Conservation (phyloP, 2,329 filamentous ascomycete species). For the Ascochyta pisi region DNA sequence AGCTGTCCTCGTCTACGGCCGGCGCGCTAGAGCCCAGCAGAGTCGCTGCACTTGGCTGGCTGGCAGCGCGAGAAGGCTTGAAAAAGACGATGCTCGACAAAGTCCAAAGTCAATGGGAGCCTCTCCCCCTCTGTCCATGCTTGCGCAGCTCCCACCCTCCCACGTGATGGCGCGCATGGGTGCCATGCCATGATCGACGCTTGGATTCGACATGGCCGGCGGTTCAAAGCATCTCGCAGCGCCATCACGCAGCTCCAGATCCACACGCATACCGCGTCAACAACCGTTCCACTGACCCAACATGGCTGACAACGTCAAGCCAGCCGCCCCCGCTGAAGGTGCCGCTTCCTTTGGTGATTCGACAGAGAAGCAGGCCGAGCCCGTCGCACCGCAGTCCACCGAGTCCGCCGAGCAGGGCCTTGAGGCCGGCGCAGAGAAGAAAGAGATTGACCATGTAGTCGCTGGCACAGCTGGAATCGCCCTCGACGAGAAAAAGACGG, state of each 20-base stretch:
- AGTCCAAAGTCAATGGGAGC: background rate
- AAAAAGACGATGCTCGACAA: background rate
- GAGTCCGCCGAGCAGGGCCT: constrained; percentile 22
- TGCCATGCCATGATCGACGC: constrained; percentile 4
- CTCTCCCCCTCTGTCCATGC: no score
- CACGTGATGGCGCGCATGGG: constrained; percentile 15
- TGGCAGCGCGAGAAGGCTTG: background rate
- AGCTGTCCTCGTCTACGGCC: background rate
- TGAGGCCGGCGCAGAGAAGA: constrained; percentile 21
- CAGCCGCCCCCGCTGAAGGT: constrained; percentile 21
- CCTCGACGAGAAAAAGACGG: constrained; percentile 23
- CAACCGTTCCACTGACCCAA: background rate
- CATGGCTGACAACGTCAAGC: constrained; percentile 17
- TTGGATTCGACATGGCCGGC: background rate
- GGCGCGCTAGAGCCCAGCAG: background rate
- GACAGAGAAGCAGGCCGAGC: constrained; percentile 26
- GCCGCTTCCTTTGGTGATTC: constrained; percentile 14
- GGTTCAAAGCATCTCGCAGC: constrained; percentile 1
- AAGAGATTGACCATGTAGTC: constrained; percentile 25
- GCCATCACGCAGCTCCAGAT: background rate
- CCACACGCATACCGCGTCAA: background rate
- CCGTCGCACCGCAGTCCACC: constrained; percentile 13
- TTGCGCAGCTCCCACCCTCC: no score
- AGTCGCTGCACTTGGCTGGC: background rate
- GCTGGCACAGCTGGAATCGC: constrained; percentile 26